Evolutionary conservation across 75 land plant species (phyloP).

Genomic region (Larix kaempferi): DNA sequence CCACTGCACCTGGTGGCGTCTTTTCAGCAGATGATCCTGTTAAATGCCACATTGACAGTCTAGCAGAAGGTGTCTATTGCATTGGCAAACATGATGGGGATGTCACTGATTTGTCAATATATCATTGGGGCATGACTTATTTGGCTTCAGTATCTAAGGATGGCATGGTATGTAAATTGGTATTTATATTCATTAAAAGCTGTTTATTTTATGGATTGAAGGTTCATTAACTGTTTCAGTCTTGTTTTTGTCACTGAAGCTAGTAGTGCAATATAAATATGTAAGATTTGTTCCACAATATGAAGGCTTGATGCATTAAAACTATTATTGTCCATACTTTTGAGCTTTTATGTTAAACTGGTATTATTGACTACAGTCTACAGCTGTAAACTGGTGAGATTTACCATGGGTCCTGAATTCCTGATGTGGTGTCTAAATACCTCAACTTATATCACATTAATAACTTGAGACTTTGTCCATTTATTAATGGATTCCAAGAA

Average conservation of each 20-base stretch:
- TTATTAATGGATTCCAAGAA: too few species aligned
- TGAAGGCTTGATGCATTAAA: background rate
- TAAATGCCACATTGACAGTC: slow-evolving; percentile 54
- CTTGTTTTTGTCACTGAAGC: background rate
- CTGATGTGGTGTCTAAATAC: background rate
- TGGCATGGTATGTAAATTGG: slow-evolving; percentile 65
- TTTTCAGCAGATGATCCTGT: slow-evolving; percentile 73
- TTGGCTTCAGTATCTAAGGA: slow-evolving; percentile 90
- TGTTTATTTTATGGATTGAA: background rate
- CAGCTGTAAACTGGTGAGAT: background rate
- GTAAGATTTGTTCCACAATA: background rate
- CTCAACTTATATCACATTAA: background rate
- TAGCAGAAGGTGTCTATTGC: slow-evolving; percentile 74
- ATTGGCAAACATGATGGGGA: slow-evolving; percentile 83
- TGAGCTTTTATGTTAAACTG: background rate
- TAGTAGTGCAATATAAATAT: background rate
- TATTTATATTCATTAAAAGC: background rate
- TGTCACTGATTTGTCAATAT: slow-evolving; percentile 77
- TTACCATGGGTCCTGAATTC: background rate
- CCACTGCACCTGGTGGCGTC: slow-evolving; percentile 41
- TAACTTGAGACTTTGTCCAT: background rate
- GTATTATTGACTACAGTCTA: background rate
- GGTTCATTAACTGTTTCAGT: background rate
- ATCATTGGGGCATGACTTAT: slow-evolving; percentile 66
- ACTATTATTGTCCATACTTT: background rate